Conservation (phyloP, 495 filamentous ascomycete species). For the Tuber brumale region DNA sequence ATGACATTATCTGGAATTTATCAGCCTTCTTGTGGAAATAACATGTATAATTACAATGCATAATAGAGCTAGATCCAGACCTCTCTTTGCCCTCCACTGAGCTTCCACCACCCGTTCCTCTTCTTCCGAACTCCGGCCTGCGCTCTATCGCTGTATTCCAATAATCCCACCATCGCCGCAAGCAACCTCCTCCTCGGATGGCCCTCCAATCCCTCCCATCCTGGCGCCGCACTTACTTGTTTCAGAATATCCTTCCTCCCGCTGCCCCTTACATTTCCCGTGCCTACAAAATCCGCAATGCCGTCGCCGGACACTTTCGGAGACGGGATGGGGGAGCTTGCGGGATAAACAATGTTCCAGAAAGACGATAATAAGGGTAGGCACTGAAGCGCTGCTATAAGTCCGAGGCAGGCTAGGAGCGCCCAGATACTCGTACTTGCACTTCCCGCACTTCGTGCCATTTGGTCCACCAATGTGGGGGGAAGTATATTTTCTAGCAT, state of each 20-base stretch:
- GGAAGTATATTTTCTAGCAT: conserved; percentile 15
- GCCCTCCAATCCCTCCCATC: conserved; percentile 26
- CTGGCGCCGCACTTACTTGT: conserved; percentile 27
- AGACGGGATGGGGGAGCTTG: neutral
- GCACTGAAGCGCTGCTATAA: conserved; percentile 31
- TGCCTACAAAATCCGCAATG: neutral
- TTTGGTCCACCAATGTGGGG: neutral
- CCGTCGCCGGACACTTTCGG: neutral
- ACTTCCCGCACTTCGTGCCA: neutral
- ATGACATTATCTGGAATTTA: conserved; percentile 17
- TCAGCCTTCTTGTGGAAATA: neutral
- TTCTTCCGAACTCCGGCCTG: conserved; percentile 35
- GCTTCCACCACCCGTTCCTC: conserved; percentile 36
- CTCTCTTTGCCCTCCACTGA: conserved; percentile 36
- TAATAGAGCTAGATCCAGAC: conserved; percentile 22
- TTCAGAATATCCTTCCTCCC: conserved; percentile 22
- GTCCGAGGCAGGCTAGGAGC: conserved; percentile 23
- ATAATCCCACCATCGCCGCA: conserved; percentile 41
- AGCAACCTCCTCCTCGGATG: conserved; percentile 41
- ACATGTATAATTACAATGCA: neutral
- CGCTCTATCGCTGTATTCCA: conserved; percentile 36
- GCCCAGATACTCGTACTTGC: conserved; percentile 14
- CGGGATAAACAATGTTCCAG: conserved; percentile 5
- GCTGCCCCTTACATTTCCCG: neutral
- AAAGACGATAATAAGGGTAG: conserved; percentile 23